Percentiles rank a stretch among this genome's conserved stretches.
These are phyloP conservation scores for Triangularia verruculosa DNA, from an alignment of 2,329 filamentous ascomycete species.

Conservation along the genomic window DNA sequence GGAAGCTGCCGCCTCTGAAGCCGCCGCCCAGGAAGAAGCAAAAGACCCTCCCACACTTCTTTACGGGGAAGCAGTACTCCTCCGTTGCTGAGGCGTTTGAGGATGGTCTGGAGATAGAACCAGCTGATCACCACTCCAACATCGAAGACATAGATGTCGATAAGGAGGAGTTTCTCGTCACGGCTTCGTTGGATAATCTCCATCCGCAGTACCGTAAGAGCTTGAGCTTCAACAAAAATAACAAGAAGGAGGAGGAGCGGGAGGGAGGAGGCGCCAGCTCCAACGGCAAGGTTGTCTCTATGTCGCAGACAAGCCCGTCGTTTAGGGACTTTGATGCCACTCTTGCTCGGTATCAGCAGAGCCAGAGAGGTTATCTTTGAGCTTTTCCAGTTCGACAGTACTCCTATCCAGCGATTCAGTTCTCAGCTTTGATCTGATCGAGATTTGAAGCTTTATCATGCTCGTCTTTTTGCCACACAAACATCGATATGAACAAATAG, in stretches of 20 bases:
- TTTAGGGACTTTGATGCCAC: constrained; percentile 11
- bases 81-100: constrained; percentile 31
- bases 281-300: not conserved
- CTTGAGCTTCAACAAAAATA: not conserved
- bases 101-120: constrained; percentile 24
- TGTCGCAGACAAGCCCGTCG: not conserved
- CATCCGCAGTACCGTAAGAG: not conserved
- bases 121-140: not conserved
- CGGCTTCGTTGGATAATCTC: constrained; percentile 13
- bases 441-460: too few relatives aligned
- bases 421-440: too few relatives aligned
- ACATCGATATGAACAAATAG: too few relatives aligned
- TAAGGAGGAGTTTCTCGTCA: constrained; percentile 19
- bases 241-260: not conserved
- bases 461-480: too few relatives aligned
- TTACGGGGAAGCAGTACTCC: constrained; percentile 22
- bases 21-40: constrained; percentile 14
- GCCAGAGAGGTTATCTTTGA: not conserved
- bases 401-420: not conserved
- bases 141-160: constrained; percentile 15
- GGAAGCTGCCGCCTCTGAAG: too few relatives aligned
- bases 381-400: not conserved
- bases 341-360: constrained; percentile 14
- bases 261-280: not conserved
- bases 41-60: constrained; percentile 14